Base-by-base conservation (phyloP, 768 basidiomycete genomes). In the Lactarius sp. region DNA sequence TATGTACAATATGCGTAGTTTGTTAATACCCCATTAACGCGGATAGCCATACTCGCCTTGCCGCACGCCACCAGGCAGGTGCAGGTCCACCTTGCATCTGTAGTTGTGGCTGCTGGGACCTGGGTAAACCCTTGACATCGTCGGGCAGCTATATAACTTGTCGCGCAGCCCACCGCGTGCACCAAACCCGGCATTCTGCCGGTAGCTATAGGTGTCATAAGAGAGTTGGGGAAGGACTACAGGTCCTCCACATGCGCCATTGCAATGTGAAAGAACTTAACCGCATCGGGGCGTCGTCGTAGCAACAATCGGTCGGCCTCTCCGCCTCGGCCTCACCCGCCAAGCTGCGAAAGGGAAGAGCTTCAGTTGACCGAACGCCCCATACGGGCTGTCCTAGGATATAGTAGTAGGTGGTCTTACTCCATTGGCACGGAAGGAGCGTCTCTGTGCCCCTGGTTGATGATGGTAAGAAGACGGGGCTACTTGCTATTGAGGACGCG, bases 391-490 rank as follows among this genome's bases (percentile, higher is more conserved):
- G 55, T 83, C 80, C 65, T 90, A 88, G 18, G 77, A 75, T 69
- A 86, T 86, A 33, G 75, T 75, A 18, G 83, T 84, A 60, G 90
- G 88, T 27, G 90, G 90, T 3, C 90, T 92, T 8, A 87, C 83
- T 7, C 59, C 59, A 16, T 58, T 42, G 0, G 86, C 79, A 70
- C 91, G 87, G 80, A 88, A 90, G 73, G 90, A 91, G 5, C 86
- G 86, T 3, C 80, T 46, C 33, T 66, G 64, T 14, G 55, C 72
- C 9, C 89, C 86, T 12, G 80, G 79, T 70, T 88, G 87, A 57
- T 88, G 81, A 79, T 88, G 27, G 27, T 27, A 90, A 71, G 88
- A 91, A 60, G 71, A 82, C 6, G 83, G 79, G 64, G 83, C 80
- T 1, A 61, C 57, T 56, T 67, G 69, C n/a, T 54, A 79, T 74